Evolutionary conservation across 2,329 filamentous ascomycete species (phyloP).

Genomic region (Colletotrichum sp.): DNA sequence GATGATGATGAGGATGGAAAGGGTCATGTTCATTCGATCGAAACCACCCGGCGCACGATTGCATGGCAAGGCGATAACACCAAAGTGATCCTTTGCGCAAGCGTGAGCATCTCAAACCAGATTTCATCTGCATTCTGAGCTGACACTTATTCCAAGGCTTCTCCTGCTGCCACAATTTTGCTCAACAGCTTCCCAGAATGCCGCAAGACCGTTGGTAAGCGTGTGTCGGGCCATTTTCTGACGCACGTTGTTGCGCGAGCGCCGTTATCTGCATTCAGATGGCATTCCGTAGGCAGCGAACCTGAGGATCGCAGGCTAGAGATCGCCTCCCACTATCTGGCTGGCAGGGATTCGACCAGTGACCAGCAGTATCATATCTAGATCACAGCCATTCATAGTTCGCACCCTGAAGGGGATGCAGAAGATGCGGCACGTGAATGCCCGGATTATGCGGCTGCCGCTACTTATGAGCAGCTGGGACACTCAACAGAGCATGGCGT

Average conservation of each 20-base stretch:
- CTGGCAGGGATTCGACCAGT: neutral
- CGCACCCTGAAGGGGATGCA: neutral
- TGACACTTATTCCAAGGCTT: neutral
- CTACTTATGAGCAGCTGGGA: neutral
- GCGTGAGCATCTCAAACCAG: neutral
- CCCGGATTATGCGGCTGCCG: neutral
- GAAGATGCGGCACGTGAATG: neutral
- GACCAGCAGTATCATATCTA: neutral
- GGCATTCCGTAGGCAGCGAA: neutral
- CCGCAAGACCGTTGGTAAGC: neutral
- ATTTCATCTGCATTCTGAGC: too few relatives aligned
- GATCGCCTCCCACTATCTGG: neutral
- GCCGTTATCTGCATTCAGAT: neutral
- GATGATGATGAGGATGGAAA: too few relatives aligned
- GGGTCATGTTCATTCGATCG: neutral
- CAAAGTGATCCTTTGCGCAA: neutral
- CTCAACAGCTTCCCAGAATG: neutral
- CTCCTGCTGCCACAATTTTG: accelerated
- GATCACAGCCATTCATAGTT: neutral
- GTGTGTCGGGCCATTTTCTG: neutral
- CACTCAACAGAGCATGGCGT: neutral
- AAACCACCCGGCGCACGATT: neutral
- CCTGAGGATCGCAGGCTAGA: neutral
- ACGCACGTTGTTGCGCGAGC: neutral
- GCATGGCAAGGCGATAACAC: neutral